Percentiles rank a stretch among this genome's conserved stretches.
Conservation (phyloP, 164 flowering plant genomes). For the Platanus orientalis region DNA sequence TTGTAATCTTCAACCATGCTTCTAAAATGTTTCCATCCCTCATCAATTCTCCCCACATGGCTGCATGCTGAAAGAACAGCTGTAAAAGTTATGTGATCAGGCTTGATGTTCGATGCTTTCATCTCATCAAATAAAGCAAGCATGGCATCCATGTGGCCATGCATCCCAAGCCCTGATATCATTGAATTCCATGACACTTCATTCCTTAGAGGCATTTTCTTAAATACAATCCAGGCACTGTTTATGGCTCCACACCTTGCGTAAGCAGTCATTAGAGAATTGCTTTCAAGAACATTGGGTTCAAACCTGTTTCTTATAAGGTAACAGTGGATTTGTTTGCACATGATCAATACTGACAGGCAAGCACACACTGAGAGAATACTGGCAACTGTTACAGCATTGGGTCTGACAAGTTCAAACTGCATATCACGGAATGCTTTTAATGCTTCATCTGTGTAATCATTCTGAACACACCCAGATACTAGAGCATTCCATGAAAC, state of each 20-base stretch:
- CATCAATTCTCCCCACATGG: slow-evolving; percentile 38
- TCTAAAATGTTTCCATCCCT: slow-evolving; percentile 35
- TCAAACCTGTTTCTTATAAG: slow-evolving; percentile 23
- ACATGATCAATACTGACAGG: slow-evolving; percentile 22
- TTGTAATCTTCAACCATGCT: slow-evolving; percentile 32
- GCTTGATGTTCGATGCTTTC: slow-evolving; percentile 26
- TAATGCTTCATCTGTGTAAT: slow-evolving; percentile 23
- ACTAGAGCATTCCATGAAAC: slow-evolving; percentile 46
- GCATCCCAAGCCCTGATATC: slow-evolving; percentile 35
- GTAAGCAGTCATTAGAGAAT: slow-evolving; percentile 42
- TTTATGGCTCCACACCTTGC: slow-evolving; percentile 44
- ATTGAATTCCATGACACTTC: slow-evolving; percentile 43
- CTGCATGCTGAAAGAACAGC: slow-evolving; percentile 44
- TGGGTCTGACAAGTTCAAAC: slow-evolving; percentile 28
- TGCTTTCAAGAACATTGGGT: slow-evolving; percentile 28
- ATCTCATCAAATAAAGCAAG: slow-evolving; percentile 28
- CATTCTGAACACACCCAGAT: slow-evolving; percentile 34
- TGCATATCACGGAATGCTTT: slow-evolving; percentile 32
- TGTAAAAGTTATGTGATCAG: slow-evolving; percentile 33
- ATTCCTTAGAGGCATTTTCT: slow-evolving; percentile 26
- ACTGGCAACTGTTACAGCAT: slow-evolving; percentile 27
- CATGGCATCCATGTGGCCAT: slow-evolving; percentile 28
- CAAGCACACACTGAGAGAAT: slow-evolving; percentile 33
- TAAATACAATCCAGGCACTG: slow-evolving; percentile 27
- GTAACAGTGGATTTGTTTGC: slow-evolving; percentile 41